Evolutionary conservation across 495 filamentous ascomycete genomes (phyloP), one percentile per base, ranked within the genome.

Genomic region (Aspergillus hancockii): DNA sequence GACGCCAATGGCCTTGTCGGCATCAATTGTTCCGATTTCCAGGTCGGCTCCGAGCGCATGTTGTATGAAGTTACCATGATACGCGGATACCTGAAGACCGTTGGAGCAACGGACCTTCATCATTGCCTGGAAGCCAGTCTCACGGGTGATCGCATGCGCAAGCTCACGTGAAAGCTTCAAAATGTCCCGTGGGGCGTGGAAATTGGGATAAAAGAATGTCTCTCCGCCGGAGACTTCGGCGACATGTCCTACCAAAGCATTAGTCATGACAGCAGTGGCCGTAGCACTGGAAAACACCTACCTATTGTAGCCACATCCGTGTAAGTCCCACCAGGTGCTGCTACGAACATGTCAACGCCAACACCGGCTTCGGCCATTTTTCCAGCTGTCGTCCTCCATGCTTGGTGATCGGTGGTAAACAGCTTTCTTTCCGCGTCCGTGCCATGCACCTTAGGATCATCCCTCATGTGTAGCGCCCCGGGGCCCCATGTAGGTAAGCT

Each of bases 71-170:
- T 98, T 98, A 57, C 94, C 94, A 63, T 95, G 90, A 68, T 98
- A 99, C 30, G 86, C 85, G 19, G 91, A 88, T 16, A 99, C 90
- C 73, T 99, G 94, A 30, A 99, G 83, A 16, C 94, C 94, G 67
- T 95, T 98, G 8, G 92, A 96, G 75, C 94, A 99, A 46, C 94
- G 88, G 53, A 98, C 94, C 79, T 99, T 99, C 92, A 99, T 94
- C 64, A 98, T 81, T 8, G 92, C 91, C 75, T 97, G 93, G 68
- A 93, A 99, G 28, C 94, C 94, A 18, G 93, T 96, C 69, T 97
- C 93, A 58, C 94, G 81, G 2, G 86, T 91, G n/a, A 96, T 85
- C 8, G 90, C 87, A 67, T 97, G 94, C 55, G 86, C 83, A 62
- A 99, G 82, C 72, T 99, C 94, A 41, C 88, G 81, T 4, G 84